Evolutionary conservation across 176 grass and related monocot genomes (phyloP), one percentile per base, ranked within the genome.

Genomic region (Metroxylon sagu): DNA sequence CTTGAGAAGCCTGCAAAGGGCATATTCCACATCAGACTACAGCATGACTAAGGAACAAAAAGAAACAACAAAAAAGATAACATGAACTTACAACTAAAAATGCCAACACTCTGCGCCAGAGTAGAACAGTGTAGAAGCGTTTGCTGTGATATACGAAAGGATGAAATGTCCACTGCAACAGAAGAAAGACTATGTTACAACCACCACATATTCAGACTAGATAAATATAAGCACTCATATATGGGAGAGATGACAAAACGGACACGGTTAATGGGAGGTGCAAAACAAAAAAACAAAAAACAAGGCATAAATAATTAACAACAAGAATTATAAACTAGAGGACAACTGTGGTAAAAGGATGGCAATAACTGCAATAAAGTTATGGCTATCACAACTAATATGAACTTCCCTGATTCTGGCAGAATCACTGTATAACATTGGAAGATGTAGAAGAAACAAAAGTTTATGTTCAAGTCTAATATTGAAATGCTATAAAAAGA

Each of bases 111-210:
- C 93, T 84, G 52, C 78, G 82, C 93, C 93, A 98, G 3, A 98
- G 57, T 49, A 98, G 82, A 76, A 92, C 88, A 76, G 93, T 98
- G 74, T 89, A 98, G 82, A 89, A 76, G 28, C 84, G 78, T 58
- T 98, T 98, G 79, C 69, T 92, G 78, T 98, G 81, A 76, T 88
- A 98, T 75, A 98, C 25, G 70, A 98, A 98, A 25, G 93, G 93
- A 74, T 98, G 88, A 76, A 98, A 89, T 64, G 73, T 98, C 93
- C 93, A 98, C 93, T 98, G 79, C 57, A 71, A 26, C 27, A 65
- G 52, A 75, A 55, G 31, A 76, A 21, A 35, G 71, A 60, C 48
- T 27, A 5, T 48, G 52, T 62, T 49, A 83, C 7, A 61, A 28
- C 30, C 71, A 75, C 53, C 17, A 14, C 21, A 73, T 27, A 28